phyloP scores from a whole-genome alignment of 23 red algal species.

The Gracilaria gracilis region DNA sequence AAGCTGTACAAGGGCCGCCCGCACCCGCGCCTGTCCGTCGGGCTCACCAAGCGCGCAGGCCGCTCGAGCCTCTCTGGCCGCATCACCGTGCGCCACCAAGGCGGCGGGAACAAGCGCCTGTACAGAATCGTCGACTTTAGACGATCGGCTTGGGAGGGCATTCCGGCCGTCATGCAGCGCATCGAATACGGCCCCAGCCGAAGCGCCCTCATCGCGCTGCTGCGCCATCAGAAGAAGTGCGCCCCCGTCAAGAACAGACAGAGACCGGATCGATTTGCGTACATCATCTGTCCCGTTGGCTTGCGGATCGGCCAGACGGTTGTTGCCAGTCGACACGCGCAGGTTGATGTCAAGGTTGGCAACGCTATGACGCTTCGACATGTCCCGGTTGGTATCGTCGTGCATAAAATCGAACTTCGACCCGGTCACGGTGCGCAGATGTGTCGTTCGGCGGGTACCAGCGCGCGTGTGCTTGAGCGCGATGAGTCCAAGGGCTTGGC shows the following conservation, averaged over 20 bases:
- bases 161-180: constrained; percentile 81
- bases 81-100: constrained; percentile 84
- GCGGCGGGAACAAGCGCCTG: constrained; percentile 89
- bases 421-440: constrained; percentile 84
- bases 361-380: constrained; percentile 91
- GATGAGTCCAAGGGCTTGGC: constrained; percentile 73
- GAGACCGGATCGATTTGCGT: constrained; percentile 76
- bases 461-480: constrained; percentile 84
- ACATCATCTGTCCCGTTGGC: constrained; percentile 94
- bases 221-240: constrained; percentile 77
- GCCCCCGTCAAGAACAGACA: constrained; percentile 32
- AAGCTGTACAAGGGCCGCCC: constrained; percentile 84
- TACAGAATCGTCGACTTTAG: constrained; percentile 97
- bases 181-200: constrained; percentile 97
- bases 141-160: constrained; percentile 71
- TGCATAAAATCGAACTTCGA: constrained; percentile 96
- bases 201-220: constrained; percentile 81
- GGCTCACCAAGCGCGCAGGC: constrained; percentile 67
- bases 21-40: constrained; percentile 69
- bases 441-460: constrained; percentile 93
- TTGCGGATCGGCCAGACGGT: constrained; percentile 83
- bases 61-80: constrained; percentile 72
- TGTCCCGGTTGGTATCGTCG: constrained; percentile 88
- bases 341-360: constrained; percentile 86
- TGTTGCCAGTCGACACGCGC: constrained; percentile 51